phyloP scores from a whole-genome alignment of 495 filamentous ascomycete species.

The Pseudomonodictys pantanalensis region DNA sequence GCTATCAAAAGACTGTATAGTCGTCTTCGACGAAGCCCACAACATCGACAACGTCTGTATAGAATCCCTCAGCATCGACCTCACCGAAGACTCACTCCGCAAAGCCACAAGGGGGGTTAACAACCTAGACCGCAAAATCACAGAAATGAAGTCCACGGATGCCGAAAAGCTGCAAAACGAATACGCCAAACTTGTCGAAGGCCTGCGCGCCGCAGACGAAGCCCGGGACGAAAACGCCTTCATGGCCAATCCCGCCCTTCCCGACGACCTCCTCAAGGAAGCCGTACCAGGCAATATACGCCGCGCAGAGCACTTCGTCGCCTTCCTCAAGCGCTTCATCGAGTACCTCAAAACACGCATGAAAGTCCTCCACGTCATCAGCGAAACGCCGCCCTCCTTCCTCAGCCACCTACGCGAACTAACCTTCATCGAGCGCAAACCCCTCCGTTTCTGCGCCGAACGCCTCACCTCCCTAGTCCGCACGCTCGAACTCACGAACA shows the following conservation, averaged over 20 bases:
- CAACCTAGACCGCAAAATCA: slow-evolving; percentile 85
- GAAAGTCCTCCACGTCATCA: slow-evolving; percentile 96
- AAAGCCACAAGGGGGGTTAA: slow-evolving; percentile 84
- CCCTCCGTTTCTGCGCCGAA: slow-evolving; percentile 92
- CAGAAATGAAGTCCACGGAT: slow-evolving; percentile 88
- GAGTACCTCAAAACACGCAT: slow-evolving; percentile 98
- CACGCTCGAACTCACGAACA: slow-evolving; percentile 93
- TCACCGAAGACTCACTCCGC: slow-evolving; percentile 88
- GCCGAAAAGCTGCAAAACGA: slow-evolving; percentile 90
- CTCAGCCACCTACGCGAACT: slow-evolving; percentile 89
- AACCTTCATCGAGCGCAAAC: slow-evolving; percentile 97
- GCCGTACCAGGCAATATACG: slow-evolving; percentile 96
- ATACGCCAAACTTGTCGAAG: slow-evolving; percentile 93
- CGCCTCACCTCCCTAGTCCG: slow-evolving; percentile 90
- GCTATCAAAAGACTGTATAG: slow-evolving; percentile 95
- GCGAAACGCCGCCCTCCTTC: slow-evolving; percentile 93
- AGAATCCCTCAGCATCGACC: slow-evolving; percentile 91
- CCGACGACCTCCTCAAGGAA: slow-evolving; percentile 82
- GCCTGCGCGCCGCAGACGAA: slow-evolving; percentile 81
- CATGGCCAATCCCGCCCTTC: slow-evolving; percentile 88
- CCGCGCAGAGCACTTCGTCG: slow-evolving; percentile 92
- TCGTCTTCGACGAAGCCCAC: slow-evolving; percentile 98
- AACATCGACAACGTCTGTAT: slow-evolving; percentile 99
- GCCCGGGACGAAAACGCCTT: slow-evolving; percentile 90
- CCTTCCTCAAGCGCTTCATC: slow-evolving; percentile 92